Percentiles rank a stretch among this genome's conserved stretches.
phyloP scores from a whole-genome alignment of 2,329 filamentous ascomycete genomes.

The Massarina eburnea region DNA sequence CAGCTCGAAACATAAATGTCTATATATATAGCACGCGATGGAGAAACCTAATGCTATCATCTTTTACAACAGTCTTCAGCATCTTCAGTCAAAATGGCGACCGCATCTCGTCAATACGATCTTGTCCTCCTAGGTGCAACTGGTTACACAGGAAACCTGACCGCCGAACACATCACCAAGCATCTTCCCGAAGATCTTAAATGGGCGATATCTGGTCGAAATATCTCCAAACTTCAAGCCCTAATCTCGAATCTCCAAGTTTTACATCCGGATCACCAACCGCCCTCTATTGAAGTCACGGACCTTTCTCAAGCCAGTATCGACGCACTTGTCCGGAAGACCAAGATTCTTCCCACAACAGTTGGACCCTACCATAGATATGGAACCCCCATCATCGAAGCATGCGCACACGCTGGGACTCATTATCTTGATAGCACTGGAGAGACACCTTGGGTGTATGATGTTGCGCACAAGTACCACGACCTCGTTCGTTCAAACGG shows the following conservation, averaged over 20 bases:
- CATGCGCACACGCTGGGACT: conserved; percentile 8
- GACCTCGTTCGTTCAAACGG: not conserved
- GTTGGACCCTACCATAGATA: conserved; percentile 11
- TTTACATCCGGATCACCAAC: conserved; percentile 2
- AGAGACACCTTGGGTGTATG: conserved; percentile 7
- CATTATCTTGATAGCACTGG: conserved; percentile 12
- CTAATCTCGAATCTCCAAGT: not conserved
- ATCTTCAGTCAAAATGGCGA: not conserved
- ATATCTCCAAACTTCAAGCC: not conserved
- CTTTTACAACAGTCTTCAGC: too few species aligned
- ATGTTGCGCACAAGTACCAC: conserved; percentile 4
- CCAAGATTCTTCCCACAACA: conserved; percentile 7
- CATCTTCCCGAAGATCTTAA: conserved; percentile 7
- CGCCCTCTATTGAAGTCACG: conserved; percentile 2
- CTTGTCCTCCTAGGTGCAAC: conserved; percentile 14
- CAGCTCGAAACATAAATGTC: too few species aligned
- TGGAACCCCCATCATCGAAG: conserved; percentile 8
- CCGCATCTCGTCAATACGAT: conserved; percentile 4
- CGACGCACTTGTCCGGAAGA: conserved; percentile 2
- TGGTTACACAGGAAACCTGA: conserved; percentile 11
- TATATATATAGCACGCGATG: too few species aligned
- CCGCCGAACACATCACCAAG: conserved; percentile 10
- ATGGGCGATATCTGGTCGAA: conserved; percentile 14
- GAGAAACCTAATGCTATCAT: too few species aligned
- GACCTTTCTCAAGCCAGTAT: conserved; percentile 1